phyloP scores from a whole-genome alignment of 208 protist genomes.

The Lotmaria passim region DNA sequence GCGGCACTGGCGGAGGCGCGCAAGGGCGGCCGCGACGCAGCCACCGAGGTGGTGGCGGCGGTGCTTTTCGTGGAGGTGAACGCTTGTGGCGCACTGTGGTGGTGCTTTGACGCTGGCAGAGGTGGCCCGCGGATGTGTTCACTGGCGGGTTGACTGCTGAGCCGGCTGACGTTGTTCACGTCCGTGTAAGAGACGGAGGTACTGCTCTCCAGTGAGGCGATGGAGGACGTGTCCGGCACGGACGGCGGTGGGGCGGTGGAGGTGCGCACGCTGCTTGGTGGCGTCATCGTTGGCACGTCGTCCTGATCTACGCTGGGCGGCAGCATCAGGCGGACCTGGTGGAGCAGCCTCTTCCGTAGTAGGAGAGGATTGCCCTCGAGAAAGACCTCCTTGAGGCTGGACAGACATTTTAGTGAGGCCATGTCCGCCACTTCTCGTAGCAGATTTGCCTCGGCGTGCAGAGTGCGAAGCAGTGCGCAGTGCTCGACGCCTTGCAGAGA shows the following conservation, averaged over 20 bases:
- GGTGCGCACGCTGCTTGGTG: constrained; percentile 32
- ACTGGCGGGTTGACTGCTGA: constrained; percentile 15
- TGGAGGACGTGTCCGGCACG: constrained; percentile 24
- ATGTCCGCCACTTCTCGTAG: constrained; percentile 56
- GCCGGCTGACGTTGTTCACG: neutral
- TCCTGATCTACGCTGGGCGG: constrained; percentile 37
- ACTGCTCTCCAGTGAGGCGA: constrained; percentile 29
- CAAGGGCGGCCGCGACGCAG: neutral
- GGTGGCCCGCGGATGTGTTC: neutral
- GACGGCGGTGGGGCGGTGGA: constrained; percentile 33
- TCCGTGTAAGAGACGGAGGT: constrained; percentile 9
- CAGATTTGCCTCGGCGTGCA: constrained; percentile 67
- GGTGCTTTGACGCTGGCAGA: neutral
- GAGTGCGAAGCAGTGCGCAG: constrained; percentile 48
- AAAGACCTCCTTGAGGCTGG: constrained; percentile 35
- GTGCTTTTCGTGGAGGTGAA: neutral
- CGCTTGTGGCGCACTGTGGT: neutral
- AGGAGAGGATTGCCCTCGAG: constrained; percentile 72
- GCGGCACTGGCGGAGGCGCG: too few species aligned
- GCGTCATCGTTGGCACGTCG: constrained; percentile 47
- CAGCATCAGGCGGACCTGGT: constrained; percentile 45
- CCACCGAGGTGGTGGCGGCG: neutral
- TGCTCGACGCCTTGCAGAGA: constrained; percentile 62
- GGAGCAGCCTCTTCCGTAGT: constrained; percentile 44
- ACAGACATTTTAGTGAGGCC: constrained; percentile 38